Conservation (phyloP, 2,329 filamentous ascomycete genomes). For the Chaetomiaceae sp. region DNA sequence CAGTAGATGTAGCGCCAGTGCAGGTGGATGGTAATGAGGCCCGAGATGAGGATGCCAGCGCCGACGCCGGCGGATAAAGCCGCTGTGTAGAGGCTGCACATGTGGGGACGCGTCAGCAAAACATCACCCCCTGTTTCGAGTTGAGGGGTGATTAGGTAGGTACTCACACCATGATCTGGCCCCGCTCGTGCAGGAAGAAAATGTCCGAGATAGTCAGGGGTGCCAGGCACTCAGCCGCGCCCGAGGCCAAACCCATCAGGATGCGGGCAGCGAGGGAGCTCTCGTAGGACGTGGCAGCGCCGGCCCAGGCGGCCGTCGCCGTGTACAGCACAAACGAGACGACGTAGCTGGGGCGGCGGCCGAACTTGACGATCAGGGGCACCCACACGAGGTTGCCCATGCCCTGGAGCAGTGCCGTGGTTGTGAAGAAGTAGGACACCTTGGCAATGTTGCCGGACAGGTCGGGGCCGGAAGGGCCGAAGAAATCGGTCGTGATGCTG, state of each 20-base stretch:
- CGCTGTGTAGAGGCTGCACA: background rate
- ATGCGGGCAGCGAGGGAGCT: background rate
- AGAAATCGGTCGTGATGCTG: background rate
- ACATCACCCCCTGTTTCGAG: no score
- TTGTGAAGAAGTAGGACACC: background rate
- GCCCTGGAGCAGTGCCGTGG: background rate
- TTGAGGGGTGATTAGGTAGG: no score
- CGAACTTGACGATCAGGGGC: background rate
- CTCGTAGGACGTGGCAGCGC: background rate
- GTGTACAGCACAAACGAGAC: background rate
- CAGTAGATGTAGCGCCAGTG: background rate
- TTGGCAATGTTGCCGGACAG: background rate
- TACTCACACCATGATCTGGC: background rate
- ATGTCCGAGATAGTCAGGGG: background rate
- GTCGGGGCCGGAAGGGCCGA: background rate
- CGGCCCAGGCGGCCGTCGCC: background rate
- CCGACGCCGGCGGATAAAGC: background rate
- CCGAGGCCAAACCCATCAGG: background rate
- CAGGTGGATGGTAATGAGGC: background rate
- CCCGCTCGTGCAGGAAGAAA: background rate
- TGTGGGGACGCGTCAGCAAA: no score
- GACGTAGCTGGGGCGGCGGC: background rate
- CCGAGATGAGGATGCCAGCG: background rate
- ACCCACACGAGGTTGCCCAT: background rate
- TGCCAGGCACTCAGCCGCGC: background rate